A percentile compares a stretch with the other conserved stretches of the same genome.
Conservation (phyloP, 768 basidiomycete genomes). For the Mycena rosella region DNA sequence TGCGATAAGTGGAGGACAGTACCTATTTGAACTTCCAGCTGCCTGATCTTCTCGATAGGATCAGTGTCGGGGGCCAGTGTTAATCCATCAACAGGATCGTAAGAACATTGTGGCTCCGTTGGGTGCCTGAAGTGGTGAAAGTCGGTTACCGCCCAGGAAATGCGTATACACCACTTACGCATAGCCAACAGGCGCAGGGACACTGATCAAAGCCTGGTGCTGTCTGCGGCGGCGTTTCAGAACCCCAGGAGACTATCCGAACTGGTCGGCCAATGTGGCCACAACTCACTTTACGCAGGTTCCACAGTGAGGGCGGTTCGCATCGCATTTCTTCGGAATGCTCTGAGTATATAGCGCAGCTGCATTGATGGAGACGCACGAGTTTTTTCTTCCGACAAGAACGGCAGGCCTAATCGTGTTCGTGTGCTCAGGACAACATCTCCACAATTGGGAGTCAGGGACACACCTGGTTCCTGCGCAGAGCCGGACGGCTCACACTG, state of each 20-base stretch:
- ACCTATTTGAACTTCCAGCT: slow-evolving; percentile 86
- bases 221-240: slow-evolving; percentile 60
- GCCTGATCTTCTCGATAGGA: slow-evolving; percentile 82
- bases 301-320: slow-evolving; percentile 85
- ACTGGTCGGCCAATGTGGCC: neutral
- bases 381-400: slow-evolving; percentile 89
- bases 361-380: slow-evolving; percentile 56
- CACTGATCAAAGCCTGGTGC: slow-evolving; percentile 85
- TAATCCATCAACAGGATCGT: slow-evolving; percentile 89
- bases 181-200: slow-evolving; percentile 88
- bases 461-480: slow-evolving; percentile 83
- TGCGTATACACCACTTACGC: slow-evolving; percentile 63
- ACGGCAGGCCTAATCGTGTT: slow-evolving; percentile 72
- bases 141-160: slow-evolving; percentile 19
- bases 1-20: slow-evolving; percentile 9
- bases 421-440: slow-evolving; percentile 9
- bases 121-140: slow-evolving; percentile 70
- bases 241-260: slow-evolving; percentile 2
- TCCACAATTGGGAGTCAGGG: neutral
- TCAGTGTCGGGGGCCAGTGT: slow-evolving; percentile 82
- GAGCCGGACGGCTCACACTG: slow-evolving; percentile 65
- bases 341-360: slow-evolving; percentile 3
- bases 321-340: slow-evolving; percentile 83
- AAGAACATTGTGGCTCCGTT: slow-evolving; percentile 86
- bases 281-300: slow-evolving; percentile 85